These are phyloP conservation scores for Plasmodium coatneyi DNA, from an alignment of 169 alveolate genomes.

Conservation along the genomic window DNA sequence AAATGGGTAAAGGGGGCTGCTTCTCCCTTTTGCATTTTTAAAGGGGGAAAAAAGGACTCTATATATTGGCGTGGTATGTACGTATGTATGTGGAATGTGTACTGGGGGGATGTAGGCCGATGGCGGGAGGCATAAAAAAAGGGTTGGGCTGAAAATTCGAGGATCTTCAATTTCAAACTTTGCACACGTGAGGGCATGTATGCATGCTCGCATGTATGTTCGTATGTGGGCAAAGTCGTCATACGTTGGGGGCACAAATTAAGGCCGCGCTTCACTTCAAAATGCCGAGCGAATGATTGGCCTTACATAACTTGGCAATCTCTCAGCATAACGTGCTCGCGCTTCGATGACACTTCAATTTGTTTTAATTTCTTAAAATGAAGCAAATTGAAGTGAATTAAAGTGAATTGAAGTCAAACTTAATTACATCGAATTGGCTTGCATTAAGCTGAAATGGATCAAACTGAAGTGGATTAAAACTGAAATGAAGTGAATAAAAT, in stretches of 20 bases:
- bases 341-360: not conserved
- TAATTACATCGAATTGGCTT: not conserved
- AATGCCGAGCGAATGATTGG: not conserved
- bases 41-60: not conserved
- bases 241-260: not conserved
- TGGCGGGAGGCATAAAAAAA: not conserved
- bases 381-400: not conserved
- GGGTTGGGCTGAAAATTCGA: not conserved
- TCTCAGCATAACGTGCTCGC: not conserved
- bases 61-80: not conserved
- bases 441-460: not conserved
- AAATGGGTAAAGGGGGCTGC: not conserved
- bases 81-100: not conserved
- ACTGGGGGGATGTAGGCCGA: not conserved
- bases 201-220: not conserved
- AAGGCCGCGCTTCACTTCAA: not conserved
- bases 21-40: not conserved
- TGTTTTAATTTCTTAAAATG: not conserved
- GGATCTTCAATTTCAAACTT: not conserved
- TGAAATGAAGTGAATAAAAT: not conserved
- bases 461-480: not conserved
- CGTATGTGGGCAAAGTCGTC: not conserved
- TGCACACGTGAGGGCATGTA: conserved; percentile 2
- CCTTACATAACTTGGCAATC: not conserved
- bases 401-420: not conserved